These are phyloP conservation scores for Leccinum fallax DNA, from an alignment of 1,284 basidiomycete species.

Conservation along the genomic window DNA sequence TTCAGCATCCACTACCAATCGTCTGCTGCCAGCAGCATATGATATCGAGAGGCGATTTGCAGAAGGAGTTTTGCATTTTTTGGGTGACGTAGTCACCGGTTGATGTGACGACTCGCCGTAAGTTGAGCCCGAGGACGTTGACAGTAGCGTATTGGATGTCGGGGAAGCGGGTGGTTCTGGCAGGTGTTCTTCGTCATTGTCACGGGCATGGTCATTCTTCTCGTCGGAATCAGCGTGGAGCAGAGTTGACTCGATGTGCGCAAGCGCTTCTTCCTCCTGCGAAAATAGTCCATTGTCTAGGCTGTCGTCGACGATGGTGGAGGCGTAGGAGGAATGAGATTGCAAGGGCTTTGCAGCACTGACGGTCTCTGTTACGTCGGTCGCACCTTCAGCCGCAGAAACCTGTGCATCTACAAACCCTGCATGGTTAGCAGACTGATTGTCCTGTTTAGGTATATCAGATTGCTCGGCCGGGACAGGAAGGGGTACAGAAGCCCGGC, in stretches of 20 bases:
- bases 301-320: constrained; percentile 51
- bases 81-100: constrained; percentile 12
- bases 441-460: constrained; percentile 36
- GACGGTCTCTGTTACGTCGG: constrained; percentile 4
- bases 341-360: constrained; percentile 38
- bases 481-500: constrained; percentile 39
- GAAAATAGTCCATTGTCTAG: constrained; percentile 36
- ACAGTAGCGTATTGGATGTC: constrained; percentile 52
- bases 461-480: constrained; percentile 40
- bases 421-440: constrained; percentile 49
- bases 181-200: constrained; percentile 47
- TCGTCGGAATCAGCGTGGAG: constrained; percentile 16
- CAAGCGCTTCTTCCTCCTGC: constrained; percentile 32
- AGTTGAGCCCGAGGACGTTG: constrained; percentile 51
- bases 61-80: constrained; percentile 51
- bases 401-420: constrained; percentile 45
- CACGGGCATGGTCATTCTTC: constrained; percentile 21
- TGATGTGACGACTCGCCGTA: constrained; percentile 36
- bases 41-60: constrained; percentile 91
- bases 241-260: constrained; percentile 10
- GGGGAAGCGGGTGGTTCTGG: constrained; percentile 60
- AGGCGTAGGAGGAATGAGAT: constrained; percentile 44
- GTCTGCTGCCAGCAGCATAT: constrained; percentile 85
- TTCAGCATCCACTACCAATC: constrained; percentile 88
- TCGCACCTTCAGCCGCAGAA: constrained; percentile 12